Conservation (phyloP, 371 early-diverging fungal genomes). For the Mortierella sp. region DNA sequence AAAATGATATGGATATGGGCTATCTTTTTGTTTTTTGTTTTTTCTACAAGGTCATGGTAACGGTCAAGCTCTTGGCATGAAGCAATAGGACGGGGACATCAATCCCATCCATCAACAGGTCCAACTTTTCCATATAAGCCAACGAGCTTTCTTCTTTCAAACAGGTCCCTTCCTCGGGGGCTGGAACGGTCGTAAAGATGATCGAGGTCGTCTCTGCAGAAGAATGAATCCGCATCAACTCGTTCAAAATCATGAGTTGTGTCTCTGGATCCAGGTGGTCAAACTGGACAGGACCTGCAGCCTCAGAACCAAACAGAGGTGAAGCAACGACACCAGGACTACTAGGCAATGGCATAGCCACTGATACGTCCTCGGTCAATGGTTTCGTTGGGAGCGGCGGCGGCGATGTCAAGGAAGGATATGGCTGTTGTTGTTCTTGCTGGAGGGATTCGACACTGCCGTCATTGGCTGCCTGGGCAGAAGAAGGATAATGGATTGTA, state of each 20-base stretch:
- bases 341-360: too few species aligned
- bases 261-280: slow-evolving; percentile 58
- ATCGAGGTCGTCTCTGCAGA: slow-evolving; percentile 56
- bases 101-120: slow-evolving; percentile 58
- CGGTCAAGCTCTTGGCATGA: slow-evolving; percentile 67
- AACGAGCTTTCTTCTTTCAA: slow-evolving; percentile 49
- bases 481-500: too few species aligned
- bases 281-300: slow-evolving; percentile 52
- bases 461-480: too few species aligned
- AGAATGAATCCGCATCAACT: slow-evolving; percentile 62
- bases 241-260: slow-evolving; percentile 66
- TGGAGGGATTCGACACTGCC: too few species aligned
- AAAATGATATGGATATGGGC: too few species aligned
- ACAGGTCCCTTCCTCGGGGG: slow-evolving; percentile 62
- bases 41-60: slow-evolving; percentile 64
- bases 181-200: slow-evolving; percentile 67
- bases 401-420: too few species aligned
- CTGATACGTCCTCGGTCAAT: too few species aligned
- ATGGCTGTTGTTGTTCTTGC: too few species aligned
- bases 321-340: background rate
- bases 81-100: slow-evolving; percentile 65
- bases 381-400: too few species aligned
- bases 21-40: too few species aligned
- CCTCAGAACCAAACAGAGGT: background rate
- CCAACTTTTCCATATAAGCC: slow-evolving; percentile 59